phyloP scores from a whole-genome alignment of 2,329 filamentous ascomycete genomes.

The Trichoderma sp. region DNA sequence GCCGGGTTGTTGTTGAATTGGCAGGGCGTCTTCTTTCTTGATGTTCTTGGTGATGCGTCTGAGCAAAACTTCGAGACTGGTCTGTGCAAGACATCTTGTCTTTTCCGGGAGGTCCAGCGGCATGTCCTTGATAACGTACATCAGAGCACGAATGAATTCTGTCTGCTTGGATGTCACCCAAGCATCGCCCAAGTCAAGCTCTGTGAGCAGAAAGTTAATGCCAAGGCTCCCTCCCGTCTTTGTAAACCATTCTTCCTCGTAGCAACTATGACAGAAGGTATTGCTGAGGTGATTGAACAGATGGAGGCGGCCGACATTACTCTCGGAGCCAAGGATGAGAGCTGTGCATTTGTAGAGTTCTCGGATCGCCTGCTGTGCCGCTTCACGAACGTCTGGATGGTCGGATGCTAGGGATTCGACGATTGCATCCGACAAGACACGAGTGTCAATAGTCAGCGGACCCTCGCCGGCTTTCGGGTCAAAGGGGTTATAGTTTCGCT shows the following conservation, averaged over 20 bases:
- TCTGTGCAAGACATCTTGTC: constrained; percentile 77
- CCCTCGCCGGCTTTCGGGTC: constrained; percentile 85
- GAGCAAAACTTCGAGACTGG: constrained; percentile 76
- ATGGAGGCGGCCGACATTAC: constrained; percentile 68
- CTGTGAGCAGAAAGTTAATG: constrained; percentile 82
- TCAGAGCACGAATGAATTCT: constrained; percentile 84
- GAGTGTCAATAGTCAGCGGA: constrained; percentile 79
- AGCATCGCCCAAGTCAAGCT: constrained; percentile 75
- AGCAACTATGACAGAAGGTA: constrained; percentile 89
- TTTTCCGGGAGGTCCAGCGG: constrained; percentile 88
- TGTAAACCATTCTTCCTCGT: constrained; percentile 98
- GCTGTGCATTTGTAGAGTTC: constrained; percentile 73
- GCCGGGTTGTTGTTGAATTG: constrained; percentile 37
- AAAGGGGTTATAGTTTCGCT: constrained; percentile 74
- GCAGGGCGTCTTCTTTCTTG: constrained; percentile 67
- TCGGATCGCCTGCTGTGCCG: constrained; percentile 73
- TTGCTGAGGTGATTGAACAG: constrained; percentile 83
- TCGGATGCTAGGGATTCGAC: constrained; percentile 89
- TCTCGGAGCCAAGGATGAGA: constrained; percentile 73
- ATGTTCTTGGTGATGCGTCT: constrained; percentile 73
- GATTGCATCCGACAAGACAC: constrained; percentile 82
- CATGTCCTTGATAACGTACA: constrained; percentile 98
- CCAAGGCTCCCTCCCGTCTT: constrained; percentile 91
- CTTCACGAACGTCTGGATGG: constrained; percentile 72
- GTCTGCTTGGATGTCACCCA: constrained; percentile 83